Percentiles rank a stretch among this genome's conserved stretches.
phyloP scores from a whole-genome alignment of 2,329 filamentous ascomycete genomes.

The Penicillium occitanis region DNA sequence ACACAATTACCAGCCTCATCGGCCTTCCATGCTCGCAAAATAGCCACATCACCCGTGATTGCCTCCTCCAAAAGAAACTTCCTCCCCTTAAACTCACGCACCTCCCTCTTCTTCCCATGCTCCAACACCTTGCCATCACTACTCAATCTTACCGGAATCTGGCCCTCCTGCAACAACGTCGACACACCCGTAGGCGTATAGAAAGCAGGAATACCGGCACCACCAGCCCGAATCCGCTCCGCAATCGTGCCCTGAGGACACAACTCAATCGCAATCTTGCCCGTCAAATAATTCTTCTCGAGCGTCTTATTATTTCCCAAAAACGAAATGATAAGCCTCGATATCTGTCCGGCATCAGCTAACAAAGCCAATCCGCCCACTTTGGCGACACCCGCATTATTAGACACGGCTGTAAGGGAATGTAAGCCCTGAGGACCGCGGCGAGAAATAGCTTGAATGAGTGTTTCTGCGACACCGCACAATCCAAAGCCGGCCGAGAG shows the following conservation, averaged over 20 bases:
- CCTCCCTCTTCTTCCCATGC: slow-evolving; percentile 64
- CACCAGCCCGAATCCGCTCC: slow-evolving; percentile 87
- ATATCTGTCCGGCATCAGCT: slow-evolving; percentile 77
- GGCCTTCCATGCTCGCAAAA: slow-evolving; percentile 90
- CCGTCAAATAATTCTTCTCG: slow-evolving; percentile 83
- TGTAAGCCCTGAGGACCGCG: slow-evolving; percentile 67
- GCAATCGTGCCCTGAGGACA: slow-evolving; percentile 90
- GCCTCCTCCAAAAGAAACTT: slow-evolving; percentile 84
- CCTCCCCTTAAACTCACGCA: slow-evolving; percentile 89
- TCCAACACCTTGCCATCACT: slow-evolving; percentile 68
- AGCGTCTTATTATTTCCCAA: slow-evolving; percentile 95
- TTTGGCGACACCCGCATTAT: slow-evolving; percentile 86
- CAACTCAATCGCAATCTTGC: slow-evolving; percentile 84
- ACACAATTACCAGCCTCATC: slow-evolving; percentile 89
- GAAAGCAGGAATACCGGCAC: slow-evolving; percentile 88
- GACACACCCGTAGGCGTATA: slow-evolving; percentile 74
- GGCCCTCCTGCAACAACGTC: slow-evolving; percentile 72
- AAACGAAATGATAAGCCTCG: slow-evolving; percentile 90
- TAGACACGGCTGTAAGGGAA: slow-evolving; percentile 83
- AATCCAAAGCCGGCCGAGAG: slow-evolving; percentile 82
- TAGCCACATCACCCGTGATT: slow-evolving; percentile 87
- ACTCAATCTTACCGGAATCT: slow-evolving; percentile 78
- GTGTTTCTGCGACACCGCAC: slow-evolving; percentile 76
- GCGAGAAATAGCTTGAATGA: slow-evolving; percentile 65
- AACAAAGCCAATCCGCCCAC: slow-evolving; percentile 73